Percentiles rank a stretch among this genome's conserved stretches.
Conservation (phyloP, 2,329 filamentous ascomycete species). For the Sporothrix protearum region DNA sequence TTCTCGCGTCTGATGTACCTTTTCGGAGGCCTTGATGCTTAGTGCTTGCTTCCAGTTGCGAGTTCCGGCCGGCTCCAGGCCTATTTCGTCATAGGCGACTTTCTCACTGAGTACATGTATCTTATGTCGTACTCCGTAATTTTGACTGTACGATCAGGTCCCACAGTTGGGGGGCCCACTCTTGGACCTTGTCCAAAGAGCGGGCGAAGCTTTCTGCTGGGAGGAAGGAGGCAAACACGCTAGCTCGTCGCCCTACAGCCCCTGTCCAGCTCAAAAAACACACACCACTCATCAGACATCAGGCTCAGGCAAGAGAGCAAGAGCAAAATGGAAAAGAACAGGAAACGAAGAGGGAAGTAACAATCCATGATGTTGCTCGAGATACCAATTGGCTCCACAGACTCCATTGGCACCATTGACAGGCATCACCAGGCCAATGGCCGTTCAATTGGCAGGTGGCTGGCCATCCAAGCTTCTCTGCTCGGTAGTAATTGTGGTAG, state of each 20-base stretch:
- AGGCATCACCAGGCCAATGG: background rate
- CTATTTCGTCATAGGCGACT: slow-evolving; percentile 24
- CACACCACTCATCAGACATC: background rate
- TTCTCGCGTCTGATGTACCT: background rate
- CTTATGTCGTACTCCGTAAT: background rate
- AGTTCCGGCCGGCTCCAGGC: background rate
- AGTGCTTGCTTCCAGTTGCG: background rate
- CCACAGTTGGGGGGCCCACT: background rate
- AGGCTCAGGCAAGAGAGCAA: background rate
- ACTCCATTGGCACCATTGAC: background rate
- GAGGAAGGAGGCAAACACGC: background rate
- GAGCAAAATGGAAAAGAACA: background rate
- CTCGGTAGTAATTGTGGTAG: no score
- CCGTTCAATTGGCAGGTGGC: background rate
- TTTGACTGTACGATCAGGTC: background rate
- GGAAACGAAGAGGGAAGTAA: background rate
- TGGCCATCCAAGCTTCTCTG: background rate
- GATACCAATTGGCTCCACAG: background rate
- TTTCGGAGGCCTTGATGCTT: background rate
- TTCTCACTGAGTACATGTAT: background rate
- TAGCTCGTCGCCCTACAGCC: background rate
- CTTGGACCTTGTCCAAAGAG: background rate
- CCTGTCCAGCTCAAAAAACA: slow-evolving; percentile 12
- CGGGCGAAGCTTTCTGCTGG: background rate
- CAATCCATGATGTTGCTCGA: background rate